These are phyloP conservation scores for Lachancea lanzarotensis DNA, from an alignment of 805 yeast species.

Conservation along the genomic window DNA sequence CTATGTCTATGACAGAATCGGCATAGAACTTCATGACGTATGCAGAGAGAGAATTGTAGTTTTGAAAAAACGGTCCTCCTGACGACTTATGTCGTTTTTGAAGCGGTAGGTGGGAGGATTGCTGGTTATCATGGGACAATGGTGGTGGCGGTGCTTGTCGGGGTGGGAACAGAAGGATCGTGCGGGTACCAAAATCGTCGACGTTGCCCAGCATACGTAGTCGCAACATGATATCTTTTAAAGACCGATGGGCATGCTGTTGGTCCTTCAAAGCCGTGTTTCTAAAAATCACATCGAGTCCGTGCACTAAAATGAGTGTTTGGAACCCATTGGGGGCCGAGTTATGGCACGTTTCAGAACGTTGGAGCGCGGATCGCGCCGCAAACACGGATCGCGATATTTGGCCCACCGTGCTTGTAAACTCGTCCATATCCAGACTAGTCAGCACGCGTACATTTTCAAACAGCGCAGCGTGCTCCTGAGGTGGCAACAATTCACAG, in stretches of 20 bases:
- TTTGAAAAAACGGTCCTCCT: neutral
- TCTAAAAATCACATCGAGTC: constrained; percentile 26
- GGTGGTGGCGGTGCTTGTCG: neutral
- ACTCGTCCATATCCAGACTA: constrained; percentile 25
- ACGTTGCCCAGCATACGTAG: constrained; percentile 19
- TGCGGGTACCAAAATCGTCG: neutral
- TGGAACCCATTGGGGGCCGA: neutral
- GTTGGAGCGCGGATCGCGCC: constrained; percentile 1
- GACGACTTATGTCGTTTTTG: neutral
- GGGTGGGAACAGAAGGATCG: constrained; percentile 1
- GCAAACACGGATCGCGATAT: constrained; percentile 10
- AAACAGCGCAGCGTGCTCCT: constrained; percentile 15
- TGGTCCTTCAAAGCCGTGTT: constrained; percentile 20
- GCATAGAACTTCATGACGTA: constrained; percentile 25
- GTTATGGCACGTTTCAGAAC: too few relatives aligned
- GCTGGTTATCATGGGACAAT: neutral
- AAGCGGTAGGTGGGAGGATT: neutral
- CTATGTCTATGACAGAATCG: constrained; percentile 8
- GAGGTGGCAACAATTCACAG: constrained; percentile 16
- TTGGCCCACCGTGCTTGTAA: constrained; percentile 12
- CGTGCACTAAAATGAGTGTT: constrained; percentile 17
- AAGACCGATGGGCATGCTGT: constrained; percentile 16
- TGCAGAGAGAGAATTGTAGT: constrained; percentile 15
- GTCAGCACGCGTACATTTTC: constrained; percentile 26
- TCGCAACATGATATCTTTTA: constrained; percentile 20